Base-by-base conservation (phyloP, 2,329 filamentous ascomycete genomes). In the Teratosphaeria epicoccoides region DNA sequence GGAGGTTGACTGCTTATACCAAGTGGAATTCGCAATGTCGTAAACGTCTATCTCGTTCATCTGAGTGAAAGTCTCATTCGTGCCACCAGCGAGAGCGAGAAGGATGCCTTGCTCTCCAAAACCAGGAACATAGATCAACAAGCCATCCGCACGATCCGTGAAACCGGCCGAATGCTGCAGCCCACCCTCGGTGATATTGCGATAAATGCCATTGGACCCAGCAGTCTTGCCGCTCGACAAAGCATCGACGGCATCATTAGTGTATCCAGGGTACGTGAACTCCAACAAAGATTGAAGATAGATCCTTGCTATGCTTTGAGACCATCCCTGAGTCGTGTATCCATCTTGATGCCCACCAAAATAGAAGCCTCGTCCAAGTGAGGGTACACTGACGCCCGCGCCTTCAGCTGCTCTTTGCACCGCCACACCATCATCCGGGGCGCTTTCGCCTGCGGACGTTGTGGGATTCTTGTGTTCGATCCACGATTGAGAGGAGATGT, bases 21-120 rank as follows among this genome's bases (percentile, higher is more conserved):
- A 93, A 6, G 73, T 77, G 2, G 78, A 75, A 25, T 70, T 77
- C 3, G 79, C 84, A 52, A 91, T 79, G 61, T 93, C 87, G 66
- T 88, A 93, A n/a, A 91, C 80, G 58, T 90, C 84, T 37, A 90
- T 83, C 14, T 79, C 76, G 47, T 82, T 88, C 71, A 91, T 89
- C 14, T 76, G 73, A 0, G 77, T 79, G 61, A 87, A 89, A 22
- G 81, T 79, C 24, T 73, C 70, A 61, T 80, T 76, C 70, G 82
- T 79, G 2, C 87, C 88, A 11, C 88, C 88, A 6, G 86, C 87
- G 0, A 95, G 71, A 2, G 85, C 85, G 0, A 95, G 76, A 7
- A 95, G 73, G 44, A 93, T 82, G 1, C 88, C 88, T 59, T 88
- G 73, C 14, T 78, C 71, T 2, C 87, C 86, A 44, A 89, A 87